Conservation (phyloP, 768 basidiomycete species). For the Leccinum ochraceum region DNA sequence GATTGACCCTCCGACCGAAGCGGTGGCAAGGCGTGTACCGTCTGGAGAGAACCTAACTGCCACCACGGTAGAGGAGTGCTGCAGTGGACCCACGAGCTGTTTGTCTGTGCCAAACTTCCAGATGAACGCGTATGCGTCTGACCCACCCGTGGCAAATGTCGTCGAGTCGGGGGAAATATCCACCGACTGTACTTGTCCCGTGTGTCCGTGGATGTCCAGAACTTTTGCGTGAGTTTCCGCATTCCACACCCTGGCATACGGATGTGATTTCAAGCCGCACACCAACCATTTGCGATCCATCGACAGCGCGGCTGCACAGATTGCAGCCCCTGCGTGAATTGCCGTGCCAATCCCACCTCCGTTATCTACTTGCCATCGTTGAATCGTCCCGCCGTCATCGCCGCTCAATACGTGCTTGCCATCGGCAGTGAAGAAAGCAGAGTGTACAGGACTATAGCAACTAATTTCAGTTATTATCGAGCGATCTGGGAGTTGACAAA, state of each 20-base stretch:
- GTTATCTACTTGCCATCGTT: background rate
- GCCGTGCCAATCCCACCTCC: background rate
- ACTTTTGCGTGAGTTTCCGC: background rate
- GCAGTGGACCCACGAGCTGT: no score
- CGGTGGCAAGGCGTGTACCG: no score
- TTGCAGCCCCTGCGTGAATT: background rate
- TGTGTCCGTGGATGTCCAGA: background rate
- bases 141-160: no score
- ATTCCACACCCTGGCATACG: background rate
- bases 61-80: no score
- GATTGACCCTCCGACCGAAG: no score
- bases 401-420: constrained; percentile 1
- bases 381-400: background rate
- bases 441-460: background rate
- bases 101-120: no score
- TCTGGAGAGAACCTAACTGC: no score
- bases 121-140: no score
- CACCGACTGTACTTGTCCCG: background rate
- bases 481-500: background rate
- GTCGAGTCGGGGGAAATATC: background rate
- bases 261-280: background rate
- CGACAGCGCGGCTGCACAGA: background rate
- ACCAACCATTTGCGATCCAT: background rate
- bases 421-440: background rate
- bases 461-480: background rate